These are phyloP conservation scores for Glycyrrhiza uralensis DNA, from an alignment of 306 rosid genomes.

Conservation along the genomic window DNA sequence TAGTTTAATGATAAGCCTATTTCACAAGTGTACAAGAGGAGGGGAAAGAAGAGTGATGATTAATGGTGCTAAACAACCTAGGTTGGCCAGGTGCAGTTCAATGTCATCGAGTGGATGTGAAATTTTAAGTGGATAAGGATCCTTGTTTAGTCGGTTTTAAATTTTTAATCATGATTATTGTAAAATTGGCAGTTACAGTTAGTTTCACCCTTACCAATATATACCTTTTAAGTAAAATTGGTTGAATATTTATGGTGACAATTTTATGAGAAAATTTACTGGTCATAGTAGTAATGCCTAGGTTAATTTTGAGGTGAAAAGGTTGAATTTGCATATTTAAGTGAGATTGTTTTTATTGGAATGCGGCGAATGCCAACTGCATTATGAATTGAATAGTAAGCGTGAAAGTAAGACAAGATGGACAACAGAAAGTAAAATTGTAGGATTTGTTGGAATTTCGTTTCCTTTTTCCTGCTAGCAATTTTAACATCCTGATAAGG, in stretches of 20 bases:
- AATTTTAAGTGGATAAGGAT: not conserved
- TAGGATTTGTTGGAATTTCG: not conserved
- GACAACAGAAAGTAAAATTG: not conserved
- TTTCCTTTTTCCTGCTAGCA: not conserved
- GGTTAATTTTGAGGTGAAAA: constrained; percentile 3
- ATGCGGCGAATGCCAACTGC: not conserved
- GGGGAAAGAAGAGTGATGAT: no score
- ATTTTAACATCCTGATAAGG: constrained; percentile 4
- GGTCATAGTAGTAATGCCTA: not conserved
- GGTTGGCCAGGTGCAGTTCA: constrained; percentile 1
- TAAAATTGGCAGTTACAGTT: not conserved
- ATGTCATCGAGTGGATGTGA: not conserved
- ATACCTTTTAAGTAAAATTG: constrained; percentile 7
- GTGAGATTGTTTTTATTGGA: not conserved
- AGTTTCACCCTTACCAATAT: not conserved
- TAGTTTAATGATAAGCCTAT: no score
- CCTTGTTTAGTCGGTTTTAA: not conserved
- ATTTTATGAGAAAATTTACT: not conserved
- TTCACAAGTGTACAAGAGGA: no score
- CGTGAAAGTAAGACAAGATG: not conserved
- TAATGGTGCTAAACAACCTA: not conserved
- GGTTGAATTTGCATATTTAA: not conserved
- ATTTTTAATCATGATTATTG: not conserved
- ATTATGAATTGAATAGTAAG: not conserved
- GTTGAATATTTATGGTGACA: not conserved